Evolutionary conservation across 2,329 filamentous ascomycete genomes (phyloP).

Genomic region (Cladophialophora carrionii): DNA sequence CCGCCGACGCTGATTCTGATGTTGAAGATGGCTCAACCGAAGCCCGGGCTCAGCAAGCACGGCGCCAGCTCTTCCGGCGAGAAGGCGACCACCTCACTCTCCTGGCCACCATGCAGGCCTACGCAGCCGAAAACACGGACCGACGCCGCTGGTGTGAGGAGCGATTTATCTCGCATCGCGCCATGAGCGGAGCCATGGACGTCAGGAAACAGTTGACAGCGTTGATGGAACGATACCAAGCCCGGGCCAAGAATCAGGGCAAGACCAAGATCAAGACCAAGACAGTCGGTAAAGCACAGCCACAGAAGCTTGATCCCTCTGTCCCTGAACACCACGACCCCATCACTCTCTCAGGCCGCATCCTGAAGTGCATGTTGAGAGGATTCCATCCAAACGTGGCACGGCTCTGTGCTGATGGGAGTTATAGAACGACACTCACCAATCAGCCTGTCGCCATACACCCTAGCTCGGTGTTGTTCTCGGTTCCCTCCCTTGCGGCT

Average conservation of each 20-base stretch:
- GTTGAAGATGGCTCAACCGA: constrained; percentile 18
- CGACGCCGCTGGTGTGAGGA: constrained; percentile 63
- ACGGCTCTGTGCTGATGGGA: constrained; percentile 40
- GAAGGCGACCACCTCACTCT: constrained; percentile 68
- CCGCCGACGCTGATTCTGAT: constrained; percentile 18
- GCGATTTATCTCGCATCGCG: constrained; percentile 64
- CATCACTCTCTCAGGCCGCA: constrained; percentile 52
- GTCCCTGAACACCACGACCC: constrained; percentile 36
- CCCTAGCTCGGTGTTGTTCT: constrained; percentile 38
- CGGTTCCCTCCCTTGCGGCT: constrained; percentile 8
- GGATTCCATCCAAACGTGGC: constrained; percentile 66
- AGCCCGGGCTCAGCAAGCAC: constrained; percentile 56
- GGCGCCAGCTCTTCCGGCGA: constrained; percentile 60
- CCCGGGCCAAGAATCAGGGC: not conserved
- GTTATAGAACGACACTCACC: constrained; percentile 63
- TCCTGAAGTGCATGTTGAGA: constrained; percentile 61
- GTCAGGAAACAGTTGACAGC: constrained; percentile 38
- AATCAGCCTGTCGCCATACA: constrained; percentile 67
- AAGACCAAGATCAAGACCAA: constrained; percentile 5
- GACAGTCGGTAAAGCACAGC: not conserved
- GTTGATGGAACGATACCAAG: constrained; percentile 29
- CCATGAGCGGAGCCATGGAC: constrained; percentile 67
- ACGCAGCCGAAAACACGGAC: constrained; percentile 61
- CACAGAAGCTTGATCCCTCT: constrained; percentile 4
- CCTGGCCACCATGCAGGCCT: constrained; percentile 63